Conservation (phyloP, 768 basidiomycete genomes). For the Russula emetica region DNA sequence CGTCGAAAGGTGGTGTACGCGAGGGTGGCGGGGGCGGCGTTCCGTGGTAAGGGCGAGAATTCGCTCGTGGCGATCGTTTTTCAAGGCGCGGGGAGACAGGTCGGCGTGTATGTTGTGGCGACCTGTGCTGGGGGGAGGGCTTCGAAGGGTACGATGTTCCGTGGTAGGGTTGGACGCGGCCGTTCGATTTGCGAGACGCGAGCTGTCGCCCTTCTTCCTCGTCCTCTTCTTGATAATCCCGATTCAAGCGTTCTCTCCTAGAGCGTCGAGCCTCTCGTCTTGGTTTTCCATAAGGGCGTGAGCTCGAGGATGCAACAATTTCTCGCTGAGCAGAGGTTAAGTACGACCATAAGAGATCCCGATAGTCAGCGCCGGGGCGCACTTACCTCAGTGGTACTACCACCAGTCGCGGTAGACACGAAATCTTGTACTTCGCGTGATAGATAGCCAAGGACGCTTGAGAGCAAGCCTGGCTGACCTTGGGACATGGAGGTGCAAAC, state of each 20-base stretch:
- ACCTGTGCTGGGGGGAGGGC: neutral
- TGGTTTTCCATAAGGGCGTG: neutral
- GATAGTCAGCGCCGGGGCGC: neutral
- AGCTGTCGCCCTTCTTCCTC: constrained; percentile 13
- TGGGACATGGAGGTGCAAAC: constrained; percentile 12
- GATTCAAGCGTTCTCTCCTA: constrained; percentile 6
- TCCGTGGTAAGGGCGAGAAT: neutral
- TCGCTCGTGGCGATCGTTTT: neutral
- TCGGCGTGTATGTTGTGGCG: neutral
- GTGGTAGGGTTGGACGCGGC: constrained; percentile 12
- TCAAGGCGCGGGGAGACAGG: constrained; percentile 4
- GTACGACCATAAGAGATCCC: neutral
- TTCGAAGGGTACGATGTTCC: constrained; percentile 16
- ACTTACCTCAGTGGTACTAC: constrained; percentile 27
- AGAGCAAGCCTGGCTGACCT: constrained; percentile 42
- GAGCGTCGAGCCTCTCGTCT: constrained; percentile 1
- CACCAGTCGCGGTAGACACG: constrained; percentile 59
- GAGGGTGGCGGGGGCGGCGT: neutral
- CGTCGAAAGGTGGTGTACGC: constrained; percentile 2
- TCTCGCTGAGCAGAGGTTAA: neutral
- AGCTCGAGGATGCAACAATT: constrained; percentile 6
- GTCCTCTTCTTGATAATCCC: neutral
- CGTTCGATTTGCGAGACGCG: neutral
- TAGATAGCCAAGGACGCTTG: constrained; percentile 65
- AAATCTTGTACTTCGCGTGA: constrained; percentile 70